Conservation (phyloP, 768 basidiomycete genomes). For the Trametes sanguinea region DNA sequence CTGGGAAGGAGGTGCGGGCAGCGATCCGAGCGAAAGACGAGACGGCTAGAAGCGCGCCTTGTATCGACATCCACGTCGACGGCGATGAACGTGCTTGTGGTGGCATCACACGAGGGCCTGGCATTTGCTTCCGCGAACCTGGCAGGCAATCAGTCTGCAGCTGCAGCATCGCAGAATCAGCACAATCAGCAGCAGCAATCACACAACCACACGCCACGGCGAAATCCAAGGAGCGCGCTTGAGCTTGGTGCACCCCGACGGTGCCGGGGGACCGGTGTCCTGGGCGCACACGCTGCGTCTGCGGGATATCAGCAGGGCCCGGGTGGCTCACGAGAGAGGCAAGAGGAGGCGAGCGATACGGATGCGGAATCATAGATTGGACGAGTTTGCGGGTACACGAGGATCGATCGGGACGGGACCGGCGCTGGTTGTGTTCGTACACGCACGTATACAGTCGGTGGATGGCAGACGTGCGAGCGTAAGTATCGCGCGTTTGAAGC, state of each 20-base stretch:
- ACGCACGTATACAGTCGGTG: not conserved
- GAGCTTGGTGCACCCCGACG: not conserved
- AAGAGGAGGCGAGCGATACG: not conserved
- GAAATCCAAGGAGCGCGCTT: too few relatives aligned
- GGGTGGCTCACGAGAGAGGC: too few relatives aligned
- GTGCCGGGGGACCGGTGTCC: not conserved
- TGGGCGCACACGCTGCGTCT: not conserved
- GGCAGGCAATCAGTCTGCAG: not conserved
- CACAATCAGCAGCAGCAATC: too few relatives aligned
- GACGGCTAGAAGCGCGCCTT: not conserved
- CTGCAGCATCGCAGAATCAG: not conserved
- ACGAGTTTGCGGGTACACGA: constrained; percentile 13
- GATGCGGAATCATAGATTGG: constrained; percentile 2
- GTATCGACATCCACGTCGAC: not conserved
- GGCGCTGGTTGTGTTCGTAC: not conserved
- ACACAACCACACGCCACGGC: too few relatives aligned
- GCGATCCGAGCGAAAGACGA: not conserved
- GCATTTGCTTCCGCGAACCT: not conserved
- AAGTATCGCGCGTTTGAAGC: too few relatives aligned
- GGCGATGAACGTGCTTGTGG: not conserved
- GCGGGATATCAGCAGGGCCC: not conserved
- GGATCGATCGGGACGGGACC: constrained; percentile 20
- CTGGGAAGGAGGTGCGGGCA: not conserved
- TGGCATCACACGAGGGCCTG: not conserved
- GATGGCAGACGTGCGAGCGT: too few relatives aligned